These are phyloP conservation scores for Furcasterigmium sp. DNA, from an alignment of 2,329 filamentous ascomycete species.

Conservation along the genomic window DNA sequence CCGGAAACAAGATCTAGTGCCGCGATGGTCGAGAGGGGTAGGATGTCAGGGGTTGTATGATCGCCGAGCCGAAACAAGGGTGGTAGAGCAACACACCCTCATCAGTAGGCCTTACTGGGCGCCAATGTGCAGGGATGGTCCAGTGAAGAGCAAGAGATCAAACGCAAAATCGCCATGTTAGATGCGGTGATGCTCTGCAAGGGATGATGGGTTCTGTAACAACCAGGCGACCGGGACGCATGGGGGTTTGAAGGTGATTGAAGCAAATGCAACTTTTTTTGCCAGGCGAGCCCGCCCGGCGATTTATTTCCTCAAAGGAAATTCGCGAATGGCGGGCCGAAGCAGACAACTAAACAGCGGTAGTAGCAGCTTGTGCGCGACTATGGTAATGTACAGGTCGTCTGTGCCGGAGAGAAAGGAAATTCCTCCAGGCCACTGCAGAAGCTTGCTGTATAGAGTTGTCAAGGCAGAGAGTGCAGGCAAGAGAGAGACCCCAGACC, in stretches of 20 bases:
- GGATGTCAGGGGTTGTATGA: background rate
- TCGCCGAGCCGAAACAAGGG: background rate
- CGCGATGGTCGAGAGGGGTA: background rate
- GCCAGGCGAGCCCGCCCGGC: constrained; percentile 5
- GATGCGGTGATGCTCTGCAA: constrained; percentile 5
- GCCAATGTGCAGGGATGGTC: constrained; percentile 4
- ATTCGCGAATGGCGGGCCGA: constrained; percentile 5
- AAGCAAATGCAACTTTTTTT: constrained; percentile 15
- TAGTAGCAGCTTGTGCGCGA: constrained; percentile 37
- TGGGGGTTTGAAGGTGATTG: constrained; percentile 2
- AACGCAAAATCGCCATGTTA: no score
- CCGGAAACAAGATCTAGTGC: background rate
- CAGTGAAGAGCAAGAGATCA: constrained; percentile 5
- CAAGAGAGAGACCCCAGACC: constrained; percentile 21
- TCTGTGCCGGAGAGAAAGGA: constrained; percentile 28
- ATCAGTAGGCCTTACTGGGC: constrained; percentile 10
- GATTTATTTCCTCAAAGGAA: constrained; percentile 10
- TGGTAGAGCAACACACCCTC: no score
- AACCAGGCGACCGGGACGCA: constrained; percentile 12
- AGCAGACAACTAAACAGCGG: constrained; percentile 11
- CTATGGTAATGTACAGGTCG: constrained; percentile 52
- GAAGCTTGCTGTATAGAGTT: constrained; percentile 29
- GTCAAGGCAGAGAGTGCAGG: constrained; percentile 23
- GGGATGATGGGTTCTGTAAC: background rate
- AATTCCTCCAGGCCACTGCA: constrained; percentile 27